Evolutionary conservation across 2,329 filamentous ascomycete genomes (phyloP).

Genomic region (Paracorniculantispora psalliotae): DNA sequence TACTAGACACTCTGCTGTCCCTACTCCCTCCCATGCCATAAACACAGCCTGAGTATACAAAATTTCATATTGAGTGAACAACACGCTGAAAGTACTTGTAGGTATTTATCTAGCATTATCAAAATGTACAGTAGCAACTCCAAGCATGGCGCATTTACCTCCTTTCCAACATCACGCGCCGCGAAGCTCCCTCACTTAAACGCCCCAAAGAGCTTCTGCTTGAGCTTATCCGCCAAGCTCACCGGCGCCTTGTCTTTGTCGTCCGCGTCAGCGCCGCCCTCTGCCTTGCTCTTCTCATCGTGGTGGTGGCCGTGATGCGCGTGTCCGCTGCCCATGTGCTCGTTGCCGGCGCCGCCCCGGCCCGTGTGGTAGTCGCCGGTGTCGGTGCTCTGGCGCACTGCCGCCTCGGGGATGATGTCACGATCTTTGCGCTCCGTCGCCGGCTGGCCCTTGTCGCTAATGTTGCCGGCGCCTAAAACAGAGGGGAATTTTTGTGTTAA

Average conservation of each 20-base stretch:
- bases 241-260: constrained; percentile 28
- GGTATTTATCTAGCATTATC: too few relatives aligned
- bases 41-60: too few relatives aligned
- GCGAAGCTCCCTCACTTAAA: constrained; percentile 41
- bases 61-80: too few relatives aligned
- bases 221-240: constrained; percentile 53
- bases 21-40: too few relatives aligned
- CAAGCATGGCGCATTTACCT: too few relatives aligned
- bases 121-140: background rate
- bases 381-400: constrained; percentile 44
- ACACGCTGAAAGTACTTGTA: too few relatives aligned
- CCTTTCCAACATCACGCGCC: too few relatives aligned
- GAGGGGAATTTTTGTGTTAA: background rate
- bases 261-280: constrained; percentile 24
- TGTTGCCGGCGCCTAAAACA: constrained; percentile 51
- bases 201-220: constrained; percentile 47
- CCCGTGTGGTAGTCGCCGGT: constrained; percentile 51
- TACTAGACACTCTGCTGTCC: too few relatives aligned
- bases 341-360: constrained; percentile 57
- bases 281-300: constrained; percentile 23
- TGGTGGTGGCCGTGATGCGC: constrained; percentile 10
- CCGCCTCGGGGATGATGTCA: constrained; percentile 49
- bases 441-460: constrained; percentile 43
- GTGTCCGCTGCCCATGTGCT: constrained; percentile 29
- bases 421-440: constrained; percentile 41